phyloP scores from a whole-genome alignment of 2,329 filamentous ascomycete genomes.

The Colletotrichum eremochloae region DNA sequence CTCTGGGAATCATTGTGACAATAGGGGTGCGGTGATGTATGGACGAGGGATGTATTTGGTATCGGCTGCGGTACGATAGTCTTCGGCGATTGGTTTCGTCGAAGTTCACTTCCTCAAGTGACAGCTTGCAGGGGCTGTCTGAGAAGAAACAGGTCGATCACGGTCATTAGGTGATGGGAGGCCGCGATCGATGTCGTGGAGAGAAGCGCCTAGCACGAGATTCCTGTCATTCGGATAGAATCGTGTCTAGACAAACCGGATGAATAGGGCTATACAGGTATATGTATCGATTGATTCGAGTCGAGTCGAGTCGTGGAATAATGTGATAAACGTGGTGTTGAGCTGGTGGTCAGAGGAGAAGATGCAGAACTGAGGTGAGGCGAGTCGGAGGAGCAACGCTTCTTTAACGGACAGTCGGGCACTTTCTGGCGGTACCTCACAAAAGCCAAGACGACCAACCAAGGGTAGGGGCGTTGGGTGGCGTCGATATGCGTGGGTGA shows the following conservation, averaged over 20 bases:
- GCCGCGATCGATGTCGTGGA: conserved; percentile 11
- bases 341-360: conserved; percentile 9
- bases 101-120: conserved; percentile 30
- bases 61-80: neutral
- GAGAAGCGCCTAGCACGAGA: conserved; percentile 29
- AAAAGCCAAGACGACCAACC: conserved; percentile 15
- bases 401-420: conserved; percentile 37
- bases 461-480: conserved; percentile 30
- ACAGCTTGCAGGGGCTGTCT: conserved; percentile 41
- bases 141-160: conserved; percentile 37
- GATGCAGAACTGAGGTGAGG: neutral
- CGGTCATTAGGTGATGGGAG: conserved; percentile 34
- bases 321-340: neutral
- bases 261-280: neutral
- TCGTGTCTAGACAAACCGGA: conserved; percentile 15
- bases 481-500: conserved; percentile 17
- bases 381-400: conserved; percentile 40
- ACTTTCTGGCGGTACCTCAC: conserved; percentile 33
- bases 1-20: conserved; percentile 35
- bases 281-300: conserved; percentile 6
- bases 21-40: neutral
- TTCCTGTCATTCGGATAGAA: conserved; percentile 32
- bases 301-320: neutral
- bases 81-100: conserved; percentile 16
- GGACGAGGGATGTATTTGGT: neutral